Evolutionary conservation across 1,139 yeast species (phyloP).

Genomic region (Saccharomyces hybrid): DNA sequence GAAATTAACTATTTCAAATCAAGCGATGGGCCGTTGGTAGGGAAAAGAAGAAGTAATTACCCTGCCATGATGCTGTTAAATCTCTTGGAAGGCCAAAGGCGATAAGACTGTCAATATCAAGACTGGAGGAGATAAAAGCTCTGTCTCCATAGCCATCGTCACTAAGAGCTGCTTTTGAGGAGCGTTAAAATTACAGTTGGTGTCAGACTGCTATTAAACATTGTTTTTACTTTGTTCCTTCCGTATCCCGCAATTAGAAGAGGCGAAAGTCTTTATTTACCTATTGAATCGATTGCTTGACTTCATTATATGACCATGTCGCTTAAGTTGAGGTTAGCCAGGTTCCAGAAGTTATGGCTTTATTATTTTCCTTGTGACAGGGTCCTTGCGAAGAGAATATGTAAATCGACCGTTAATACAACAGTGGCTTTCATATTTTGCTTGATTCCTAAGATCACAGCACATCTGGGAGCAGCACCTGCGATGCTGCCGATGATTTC

Average conservation of each 20-base stretch:
- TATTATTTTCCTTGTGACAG: constrained; percentile 26
- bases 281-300: neutral
- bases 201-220: neutral
- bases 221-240: neutral
- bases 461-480: constrained; percentile 36
- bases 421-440: constrained; percentile 37
- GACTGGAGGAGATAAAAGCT: neutral
- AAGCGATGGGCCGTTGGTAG: neutral
- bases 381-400: constrained; percentile 32
- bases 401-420: constrained; percentile 36
- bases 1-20: neutral
- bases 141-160: neutral
- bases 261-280: neutral
- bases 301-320: neutral
- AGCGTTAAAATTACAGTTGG: neutral
- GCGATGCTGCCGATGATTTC: constrained; percentile 40
- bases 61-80: neutral
- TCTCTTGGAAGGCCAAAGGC: neutral
- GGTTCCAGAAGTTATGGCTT: constrained; percentile 8
- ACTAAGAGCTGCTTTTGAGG: neutral
- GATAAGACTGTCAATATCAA: neutral
- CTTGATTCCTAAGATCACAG: constrained; percentile 33
- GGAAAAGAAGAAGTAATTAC: neutral
- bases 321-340: neutral
- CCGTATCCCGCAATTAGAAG: neutral